Base-by-base conservation (phyloP, 2,329 filamentous ascomycete species). In the Penicillium sp. region DNA sequence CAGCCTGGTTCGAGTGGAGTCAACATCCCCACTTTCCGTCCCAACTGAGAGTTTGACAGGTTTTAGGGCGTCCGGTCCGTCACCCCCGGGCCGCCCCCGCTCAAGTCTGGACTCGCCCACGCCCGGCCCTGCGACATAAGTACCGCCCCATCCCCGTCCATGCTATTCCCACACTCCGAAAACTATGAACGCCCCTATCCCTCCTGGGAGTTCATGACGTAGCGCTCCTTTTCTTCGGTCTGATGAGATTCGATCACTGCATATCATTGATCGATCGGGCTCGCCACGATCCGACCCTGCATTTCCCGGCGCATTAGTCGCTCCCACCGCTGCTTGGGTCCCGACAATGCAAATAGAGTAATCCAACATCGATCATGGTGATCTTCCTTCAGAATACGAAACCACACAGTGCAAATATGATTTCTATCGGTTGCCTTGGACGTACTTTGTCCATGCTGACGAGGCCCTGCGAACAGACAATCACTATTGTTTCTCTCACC, bases 291-390 rank as follows among this genome's bases (percentile, higher is more conserved):
- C 34, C 36, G 39, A 37, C 15, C 44, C 15, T 18, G 9, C 20
- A n/a, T 32, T 30, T 27, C 30, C 45, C 39, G 30, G 23, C 39
- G 36, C 41, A 23, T 34, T 35, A 38, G 45, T 37, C 36, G 25
- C 34, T 20, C 41, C 29, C 36, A 22, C 30, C 26, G n/a, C 31
- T 36, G 3, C 37, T 11, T 31, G 22, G 18, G 38, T 42, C 49
- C 49, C 45, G 48, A 50, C 29, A 44, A 48, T 45, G 35, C 44
- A 51, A 46, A 43, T 54, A 47, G 40, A 51, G 49, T 50, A 38
- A 22, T 9, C 18, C 16, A 30, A 26, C 30, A 35, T 29, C 31
- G 35, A 50, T 37, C 30, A 38, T 40, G 42, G 18, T 42, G 37
- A 36, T 35, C 34, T 39, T 40, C 18, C 3, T 39, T 32, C 36